Conservation (phyloP, 1,284 basidiomycete genomes). For the Agroathelia rolfsii region DNA sequence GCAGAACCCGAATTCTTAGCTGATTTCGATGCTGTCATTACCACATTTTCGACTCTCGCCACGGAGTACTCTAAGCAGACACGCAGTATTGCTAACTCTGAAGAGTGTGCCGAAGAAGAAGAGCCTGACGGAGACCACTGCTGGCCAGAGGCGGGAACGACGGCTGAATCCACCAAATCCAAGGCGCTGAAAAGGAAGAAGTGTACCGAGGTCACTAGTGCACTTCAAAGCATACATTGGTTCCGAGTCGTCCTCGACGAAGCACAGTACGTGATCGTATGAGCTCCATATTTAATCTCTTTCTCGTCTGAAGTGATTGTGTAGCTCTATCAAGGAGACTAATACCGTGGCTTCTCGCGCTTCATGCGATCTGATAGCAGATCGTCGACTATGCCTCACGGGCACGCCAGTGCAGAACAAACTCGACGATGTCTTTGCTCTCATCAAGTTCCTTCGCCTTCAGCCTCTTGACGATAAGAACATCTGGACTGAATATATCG, state of each 20-base stretch:
- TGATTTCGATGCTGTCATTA: slow-evolving; percentile 95
- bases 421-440: slow-evolving; percentile 92
- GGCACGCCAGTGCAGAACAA: slow-evolving; percentile 99
- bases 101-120: slow-evolving; percentile 57
- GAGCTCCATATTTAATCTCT: slow-evolving; percentile 2
- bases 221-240: slow-evolving; percentile 96
- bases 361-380: slow-evolving; percentile 89
- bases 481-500: slow-evolving; percentile 89
- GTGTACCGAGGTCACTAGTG: slow-evolving; percentile 63
- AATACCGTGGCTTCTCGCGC: slow-evolving; percentile 90
- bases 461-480: slow-evolving; percentile 90
- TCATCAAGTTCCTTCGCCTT: slow-evolving; percentile 92
- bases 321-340: slow-evolving; percentile 92
- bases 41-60: slow-evolving; percentile 92
- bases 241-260: slow-evolving; percentile 97
- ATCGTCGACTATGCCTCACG: slow-evolving; percentile 88
- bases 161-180: slow-evolving; percentile 43
- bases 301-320: slow-evolving; percentile 7
- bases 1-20: slow-evolving; percentile 79
- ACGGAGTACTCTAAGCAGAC: slow-evolving; percentile 91
- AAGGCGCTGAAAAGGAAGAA: slow-evolving; percentile 62
- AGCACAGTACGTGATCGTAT: slow-evolving; percentile 69
- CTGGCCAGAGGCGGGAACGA: slow-evolving; percentile 56
- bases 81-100: slow-evolving; percentile 43
- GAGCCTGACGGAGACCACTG: slow-evolving; percentile 64